Percentiles rank a stretch among this genome's conserved stretches.
Conservation (phyloP, 2,329 filamentous ascomycete species). For the Pseudofabraea citricarpa region DNA sequence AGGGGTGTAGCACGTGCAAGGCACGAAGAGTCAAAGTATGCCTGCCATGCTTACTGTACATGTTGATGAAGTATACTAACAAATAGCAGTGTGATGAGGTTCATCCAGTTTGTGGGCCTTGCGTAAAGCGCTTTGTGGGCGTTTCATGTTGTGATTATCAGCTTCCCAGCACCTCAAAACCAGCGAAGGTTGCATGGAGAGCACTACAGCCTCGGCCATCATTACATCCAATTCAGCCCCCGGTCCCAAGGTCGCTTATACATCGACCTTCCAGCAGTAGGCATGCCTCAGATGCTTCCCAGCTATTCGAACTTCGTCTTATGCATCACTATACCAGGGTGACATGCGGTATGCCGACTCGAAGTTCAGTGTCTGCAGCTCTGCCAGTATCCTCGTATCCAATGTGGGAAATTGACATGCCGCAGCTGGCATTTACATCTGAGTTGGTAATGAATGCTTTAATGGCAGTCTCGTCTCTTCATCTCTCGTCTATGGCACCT, state of each 20-base stretch:
- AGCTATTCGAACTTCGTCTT: constrained; percentile 1
- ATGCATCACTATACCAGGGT: constrained; percentile 1
- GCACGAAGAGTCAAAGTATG: background rate
- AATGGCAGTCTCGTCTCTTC: constrained; percentile 8
- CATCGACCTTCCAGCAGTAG: background rate
- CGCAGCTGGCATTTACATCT: constrained; percentile 11
- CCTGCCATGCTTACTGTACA: background rate
- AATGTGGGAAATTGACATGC: constrained; percentile 13
- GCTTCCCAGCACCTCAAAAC: background rate
- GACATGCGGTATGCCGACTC: background rate
- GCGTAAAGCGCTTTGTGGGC: background rate
- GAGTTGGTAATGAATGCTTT: constrained; percentile 13
- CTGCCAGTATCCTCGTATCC: background rate
- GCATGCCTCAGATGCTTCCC: background rate
- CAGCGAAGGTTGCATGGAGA: background rate
- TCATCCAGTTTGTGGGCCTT: constrained; percentile 1
- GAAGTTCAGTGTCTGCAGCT: background rate
- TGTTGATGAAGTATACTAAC: background rate
- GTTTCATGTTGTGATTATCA: background rate
- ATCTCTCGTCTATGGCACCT: constrained; percentile 8
- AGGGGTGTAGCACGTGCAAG: background rate
- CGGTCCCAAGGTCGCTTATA: background rate
- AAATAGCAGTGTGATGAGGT: background rate
- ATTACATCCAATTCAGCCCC: background rate
- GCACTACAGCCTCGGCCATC: background rate